phyloP scores from a whole-genome alignment of 2,329 filamentous ascomycete species.

The Xylariaceae sp. region DNA sequence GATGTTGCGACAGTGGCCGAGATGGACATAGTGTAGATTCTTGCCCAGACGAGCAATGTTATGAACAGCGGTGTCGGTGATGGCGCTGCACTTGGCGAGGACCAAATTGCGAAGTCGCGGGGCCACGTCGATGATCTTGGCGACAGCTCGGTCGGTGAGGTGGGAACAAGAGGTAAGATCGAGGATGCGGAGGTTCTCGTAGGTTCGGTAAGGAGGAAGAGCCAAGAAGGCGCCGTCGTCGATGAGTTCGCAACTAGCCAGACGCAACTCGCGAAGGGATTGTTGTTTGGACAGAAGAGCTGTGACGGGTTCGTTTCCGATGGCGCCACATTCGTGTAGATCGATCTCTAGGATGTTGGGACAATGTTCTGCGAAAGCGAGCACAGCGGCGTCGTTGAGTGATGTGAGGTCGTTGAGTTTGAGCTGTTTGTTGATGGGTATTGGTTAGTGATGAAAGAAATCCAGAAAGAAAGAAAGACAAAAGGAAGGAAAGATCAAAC shows the following conservation, averaged over 20 bases:
- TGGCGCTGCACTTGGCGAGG: slow-evolving; percentile 86
- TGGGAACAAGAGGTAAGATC: slow-evolving; percentile 86
- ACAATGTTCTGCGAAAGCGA: slow-evolving; percentile 83
- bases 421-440: no score
- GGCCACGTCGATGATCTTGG: slow-evolving; percentile 80
- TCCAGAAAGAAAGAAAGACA: slow-evolving; percentile 7
- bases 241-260: slow-evolving; percentile 80
- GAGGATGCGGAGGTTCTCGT: slow-evolving; percentile 86
- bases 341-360: slow-evolving; percentile 95
- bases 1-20: slow-evolving; percentile 89
- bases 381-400: slow-evolving; percentile 74
- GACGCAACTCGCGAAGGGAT: slow-evolving; percentile 82
- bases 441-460: no score
- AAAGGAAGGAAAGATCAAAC: slow-evolving; percentile 9
- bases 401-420: slow-evolving; percentile 93
- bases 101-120: slow-evolving; percentile 90
- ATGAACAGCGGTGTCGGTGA: slow-evolving; percentile 83
- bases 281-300: slow-evolving; percentile 73
- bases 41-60: slow-evolving; percentile 88
- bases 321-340: slow-evolving; percentile 75
- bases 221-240: slow-evolving; percentile 84
- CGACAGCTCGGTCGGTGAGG: slow-evolving; percentile 80
- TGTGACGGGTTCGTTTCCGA: slow-evolving; percentile 81
- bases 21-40: slow-evolving; percentile 93
- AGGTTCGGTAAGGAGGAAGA: slow-evolving; percentile 64